Evolutionary conservation across 2,329 filamentous ascomycete species (phyloP).

Genomic region (Karstenula rhodostoma): DNA sequence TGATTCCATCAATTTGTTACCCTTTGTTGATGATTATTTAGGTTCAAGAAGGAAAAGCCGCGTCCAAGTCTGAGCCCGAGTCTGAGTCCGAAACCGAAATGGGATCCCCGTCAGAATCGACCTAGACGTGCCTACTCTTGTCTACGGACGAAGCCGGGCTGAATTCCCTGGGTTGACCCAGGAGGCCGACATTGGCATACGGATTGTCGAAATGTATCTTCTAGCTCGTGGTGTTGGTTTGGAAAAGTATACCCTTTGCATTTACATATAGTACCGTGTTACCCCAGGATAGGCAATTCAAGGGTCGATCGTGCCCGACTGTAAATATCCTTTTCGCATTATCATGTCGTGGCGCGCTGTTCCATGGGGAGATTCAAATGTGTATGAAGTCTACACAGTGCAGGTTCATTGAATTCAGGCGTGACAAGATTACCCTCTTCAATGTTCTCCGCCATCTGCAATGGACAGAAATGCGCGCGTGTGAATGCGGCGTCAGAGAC

Average conservation of each 20-base stretch:
- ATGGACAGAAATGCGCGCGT: neutral
- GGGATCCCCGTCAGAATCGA: neutral
- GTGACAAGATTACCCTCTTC: neutral
- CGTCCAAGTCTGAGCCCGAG: neutral
- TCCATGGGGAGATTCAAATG: neutral
- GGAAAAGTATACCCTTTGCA: neutral
- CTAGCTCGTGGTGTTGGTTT: neutral
- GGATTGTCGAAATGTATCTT: neutral
- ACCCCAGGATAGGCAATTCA: neutral
- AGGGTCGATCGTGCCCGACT: neutral
- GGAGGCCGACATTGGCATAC: neutral
- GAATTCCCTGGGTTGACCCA: neutral
- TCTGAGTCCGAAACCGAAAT: neutral
- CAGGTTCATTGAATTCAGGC: neutral
- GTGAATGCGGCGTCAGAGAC: neutral
- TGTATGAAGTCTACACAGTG: neutral
- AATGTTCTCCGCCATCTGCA: neutral
- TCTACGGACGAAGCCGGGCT: neutral
- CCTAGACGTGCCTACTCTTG: neutral
- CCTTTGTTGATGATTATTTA: neutral
- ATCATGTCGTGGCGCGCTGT: neutral
- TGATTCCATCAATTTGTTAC: slow-evolving; percentile 23
- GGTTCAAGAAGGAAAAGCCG: neutral
- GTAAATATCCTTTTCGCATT: neutral
- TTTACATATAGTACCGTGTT: neutral